Conservation (phyloP, 75 land plant genomes). For the Pinus albicaulis region DNA sequence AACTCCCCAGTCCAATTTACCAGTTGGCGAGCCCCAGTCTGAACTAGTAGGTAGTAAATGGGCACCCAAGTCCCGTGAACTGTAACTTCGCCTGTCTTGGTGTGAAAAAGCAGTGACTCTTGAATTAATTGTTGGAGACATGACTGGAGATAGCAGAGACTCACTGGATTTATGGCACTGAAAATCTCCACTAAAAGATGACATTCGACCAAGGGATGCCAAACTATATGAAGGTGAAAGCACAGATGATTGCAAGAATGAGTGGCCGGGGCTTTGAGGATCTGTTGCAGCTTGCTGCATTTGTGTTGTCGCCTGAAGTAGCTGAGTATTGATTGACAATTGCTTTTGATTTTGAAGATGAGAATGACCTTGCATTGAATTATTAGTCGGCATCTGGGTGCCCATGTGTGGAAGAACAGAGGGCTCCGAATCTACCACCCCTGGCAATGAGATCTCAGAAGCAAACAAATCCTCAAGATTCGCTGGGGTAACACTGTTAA, state of each 20-base stretch:
- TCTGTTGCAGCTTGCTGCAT: constrained; percentile 1
- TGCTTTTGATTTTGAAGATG: constrained; percentile 11
- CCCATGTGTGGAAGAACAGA: neutral
- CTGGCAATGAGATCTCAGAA: constrained; percentile 5
- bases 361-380: constrained; percentile 12
- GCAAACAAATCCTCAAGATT: constrained; percentile 21
- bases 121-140: constrained; percentile 19
- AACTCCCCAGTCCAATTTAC: constrained; percentile 70
- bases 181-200: constrained; percentile 9
- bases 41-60: constrained; percentile 8
- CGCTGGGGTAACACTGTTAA: neutral
- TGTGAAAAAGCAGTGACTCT: constrained; percentile 29
- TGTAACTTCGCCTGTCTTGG: constrained; percentile 20
- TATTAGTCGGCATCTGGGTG: constrained; percentile 2
- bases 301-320: constrained; percentile 3
- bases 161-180: constrained; percentile 4
- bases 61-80: constrained; percentile 23
- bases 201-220: constrained; percentile 9
- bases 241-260: neutral
- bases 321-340: constrained; percentile 2
- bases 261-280: constrained; percentile 2
- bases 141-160: constrained; percentile 12
- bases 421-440: neutral
- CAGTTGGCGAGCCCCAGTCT: constrained; percentile 70
- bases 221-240: constrained; percentile 4